Conservation (phyloP, 2,329 filamentous ascomycete species). For the Diatrype stigma region DNA sequence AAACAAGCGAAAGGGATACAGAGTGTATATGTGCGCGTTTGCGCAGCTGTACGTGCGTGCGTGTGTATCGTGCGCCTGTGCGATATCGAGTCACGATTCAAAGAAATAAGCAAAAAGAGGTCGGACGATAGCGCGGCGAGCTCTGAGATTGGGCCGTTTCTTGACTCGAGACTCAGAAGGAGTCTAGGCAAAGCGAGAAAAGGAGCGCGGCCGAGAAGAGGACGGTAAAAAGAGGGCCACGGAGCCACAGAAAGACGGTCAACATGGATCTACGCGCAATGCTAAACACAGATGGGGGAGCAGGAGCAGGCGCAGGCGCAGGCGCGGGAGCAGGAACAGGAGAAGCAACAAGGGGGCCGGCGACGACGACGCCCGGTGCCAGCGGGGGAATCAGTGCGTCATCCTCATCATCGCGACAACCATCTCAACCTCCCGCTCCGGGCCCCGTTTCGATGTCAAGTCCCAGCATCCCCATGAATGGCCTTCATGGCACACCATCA, state of each 20-base stretch:
- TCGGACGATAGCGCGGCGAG: background rate
- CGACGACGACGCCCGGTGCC: background rate
- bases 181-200: background rate
- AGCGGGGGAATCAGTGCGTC: conserved; percentile 29
- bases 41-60: background rate
- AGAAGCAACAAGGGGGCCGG: conserved; percentile 9
- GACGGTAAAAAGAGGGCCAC: no score
- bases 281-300: conserved; percentile 45
- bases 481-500: conserved; percentile 10
- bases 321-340: conserved; percentile 16
- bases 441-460: background rate
- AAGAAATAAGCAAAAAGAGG: background rate
- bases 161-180: no score
- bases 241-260: background rate
- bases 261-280: conserved; percentile 35
- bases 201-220: background rate
- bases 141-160: no score
- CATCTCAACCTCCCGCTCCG: conserved; percentile 19
- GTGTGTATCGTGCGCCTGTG: background rate
- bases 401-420: conserved; percentile 18
- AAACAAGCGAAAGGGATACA: background rate
- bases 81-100: background rate
- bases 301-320: conserved; percentile 27
- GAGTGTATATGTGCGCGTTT: background rate
- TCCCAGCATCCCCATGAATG: background rate